Percentiles rank a stretch among this genome's conserved stretches.
phyloP scores from a whole-genome alignment of 2,329 filamentous ascomycete genomes.

The Hypoxylon sp. region DNA sequence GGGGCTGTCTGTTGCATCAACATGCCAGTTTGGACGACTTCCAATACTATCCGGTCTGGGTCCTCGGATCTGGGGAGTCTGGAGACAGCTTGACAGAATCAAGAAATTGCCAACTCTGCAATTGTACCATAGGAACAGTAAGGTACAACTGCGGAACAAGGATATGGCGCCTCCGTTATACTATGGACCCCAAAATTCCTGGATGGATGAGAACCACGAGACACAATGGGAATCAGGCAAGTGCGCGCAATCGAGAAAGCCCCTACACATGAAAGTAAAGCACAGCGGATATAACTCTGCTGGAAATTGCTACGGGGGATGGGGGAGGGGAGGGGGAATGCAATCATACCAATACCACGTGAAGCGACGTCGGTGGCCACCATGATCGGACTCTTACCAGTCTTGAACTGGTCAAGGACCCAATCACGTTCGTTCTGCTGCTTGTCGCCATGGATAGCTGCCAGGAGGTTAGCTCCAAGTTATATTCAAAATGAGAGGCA shows the following conservation, averaged over 20 bases:
- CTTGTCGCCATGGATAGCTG: slow-evolving; percentile 98
- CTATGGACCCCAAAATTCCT: slow-evolving; percentile 88
- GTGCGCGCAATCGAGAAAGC: slow-evolving; percentile 90
- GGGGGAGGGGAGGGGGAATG: slow-evolving; percentile 72
- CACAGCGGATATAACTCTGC: slow-evolving; percentile 74
- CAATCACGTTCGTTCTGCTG: slow-evolving; percentile 99
- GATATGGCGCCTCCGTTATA: slow-evolving; percentile 80
- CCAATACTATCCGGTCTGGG: slow-evolving; percentile 64
- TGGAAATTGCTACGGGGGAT: slow-evolving; percentile 67
- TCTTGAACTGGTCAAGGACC: slow-evolving; percentile 99
- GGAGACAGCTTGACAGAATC: slow-evolving; percentile 79
- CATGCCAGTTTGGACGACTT: slow-evolving; percentile 68
- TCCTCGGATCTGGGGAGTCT: slow-evolving; percentile 71
- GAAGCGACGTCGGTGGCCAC: slow-evolving; percentile 99
- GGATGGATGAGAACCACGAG: slow-evolving; percentile 82
- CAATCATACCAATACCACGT: slow-evolving; percentile 98
- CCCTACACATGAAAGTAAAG: slow-evolving; percentile 94
- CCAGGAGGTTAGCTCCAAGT: slow-evolving; percentile 58
- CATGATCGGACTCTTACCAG: slow-evolving; percentile 99
- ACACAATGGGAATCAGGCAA: slow-evolving; percentile 87
- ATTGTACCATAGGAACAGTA: slow-evolving; percentile 76
- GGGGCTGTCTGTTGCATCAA: slow-evolving; percentile 74
- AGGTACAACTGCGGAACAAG: slow-evolving; percentile 82
- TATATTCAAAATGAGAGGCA: slow-evolving; percentile 61
- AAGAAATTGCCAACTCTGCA: slow-evolving; percentile 83